Base-by-base conservation (phyloP, 768 basidiomycete species). In the Rhodotorula toruloides region DNA sequence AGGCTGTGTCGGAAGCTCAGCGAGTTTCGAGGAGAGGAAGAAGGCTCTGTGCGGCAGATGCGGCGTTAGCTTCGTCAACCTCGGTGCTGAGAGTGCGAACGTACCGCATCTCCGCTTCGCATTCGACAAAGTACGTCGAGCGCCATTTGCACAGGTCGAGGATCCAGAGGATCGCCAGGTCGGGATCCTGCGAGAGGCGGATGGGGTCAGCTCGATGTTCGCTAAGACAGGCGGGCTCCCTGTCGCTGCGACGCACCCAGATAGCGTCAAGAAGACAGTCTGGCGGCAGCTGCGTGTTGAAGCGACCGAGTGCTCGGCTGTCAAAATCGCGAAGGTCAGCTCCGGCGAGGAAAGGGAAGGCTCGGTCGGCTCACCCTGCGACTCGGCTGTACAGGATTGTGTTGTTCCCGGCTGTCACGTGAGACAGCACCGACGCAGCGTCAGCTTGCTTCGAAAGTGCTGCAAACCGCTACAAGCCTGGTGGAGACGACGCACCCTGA, bases 11-110 rank as follows among this genome's bases (percentile, higher is more conserved):
- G 16, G 14, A 31, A 70, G 68, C 31, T 70, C 68, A n/a, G 68
- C 58, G 16, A 70, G 64, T 50, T 70, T 70, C 27, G 68, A 70
- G 10, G 49, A 7, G 44, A 65, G 43, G 54, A 70, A 70, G 68
- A 70, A 70, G 22, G 61, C 57, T 17, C 68, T 70, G 58, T 13
- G 13, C 12, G 46, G 21, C 0, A 9, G 5, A 17, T 10, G 5
- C 31, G 19, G n/a, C n/a, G n/a, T n/a, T n/a, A n/a, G n/a, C n/a
- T n/a, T n/a, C n/a, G n/a, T n/a, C n/a, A n/a, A n/a, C n/a, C n/a
- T n/a, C n/a, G n/a, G n/a, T n/a, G n/a, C n/a, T n/a, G n/a, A n/a
- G n/a, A n/a, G n/a, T n/a, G n/a, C 10, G 17, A 17, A 31, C 63
- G 32, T 29, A 65, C 68, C 68, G 46, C 31, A 65, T 56, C 3